Conservation (phyloP, 2,329 filamentous ascomycete genomes). For the Nigrospora osmanthi region DNA sequence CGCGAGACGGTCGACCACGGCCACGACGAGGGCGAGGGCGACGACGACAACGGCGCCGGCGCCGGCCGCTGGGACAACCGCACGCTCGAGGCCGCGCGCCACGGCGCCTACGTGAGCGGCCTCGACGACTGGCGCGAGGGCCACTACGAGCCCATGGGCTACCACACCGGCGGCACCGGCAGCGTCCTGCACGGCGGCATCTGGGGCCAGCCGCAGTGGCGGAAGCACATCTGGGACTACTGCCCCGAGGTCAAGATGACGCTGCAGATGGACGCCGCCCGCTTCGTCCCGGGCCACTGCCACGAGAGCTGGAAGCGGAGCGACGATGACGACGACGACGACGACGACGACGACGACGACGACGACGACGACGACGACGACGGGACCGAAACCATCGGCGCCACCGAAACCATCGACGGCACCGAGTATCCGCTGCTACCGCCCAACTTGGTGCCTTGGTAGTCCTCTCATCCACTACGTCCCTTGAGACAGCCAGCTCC, state of each 20-base stretch:
- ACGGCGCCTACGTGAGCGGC: conserved; percentile 27
- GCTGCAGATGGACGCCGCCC: conserved; percentile 44
- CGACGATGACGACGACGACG: conserved; percentile 7
- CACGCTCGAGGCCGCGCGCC: conserved; percentile 17
- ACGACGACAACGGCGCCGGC: conserved; percentile 4
- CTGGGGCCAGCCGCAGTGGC: conserved; percentile 38
- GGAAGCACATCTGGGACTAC: conserved; percentile 46
- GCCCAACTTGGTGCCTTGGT: background rate
- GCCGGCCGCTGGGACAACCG: conserved; percentile 10
- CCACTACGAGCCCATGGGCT: conserved; percentile 51
- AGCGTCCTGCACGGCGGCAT: conserved; percentile 33
- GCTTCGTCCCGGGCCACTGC: conserved; percentile 41
- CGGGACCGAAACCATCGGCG: too few relatives aligned
- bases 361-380: too few relatives aligned
- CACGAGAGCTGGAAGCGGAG: conserved; percentile 36
- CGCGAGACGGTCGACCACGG: conserved; percentile 15
- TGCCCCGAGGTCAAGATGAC: conserved; percentile 54
- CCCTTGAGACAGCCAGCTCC: too few relatives aligned
- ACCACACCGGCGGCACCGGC: conserved; percentile 45
- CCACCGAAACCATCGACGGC: too few relatives aligned
- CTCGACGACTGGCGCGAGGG: conserved; percentile 43
- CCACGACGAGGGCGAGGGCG: too few relatives aligned
- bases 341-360: too few relatives aligned
- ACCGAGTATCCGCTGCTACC: conserved; percentile 31
- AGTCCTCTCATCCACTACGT: background rate